Evolutionary conservation across 805 yeast species (phyloP).

Genomic region (Candida anglica): DNA sequence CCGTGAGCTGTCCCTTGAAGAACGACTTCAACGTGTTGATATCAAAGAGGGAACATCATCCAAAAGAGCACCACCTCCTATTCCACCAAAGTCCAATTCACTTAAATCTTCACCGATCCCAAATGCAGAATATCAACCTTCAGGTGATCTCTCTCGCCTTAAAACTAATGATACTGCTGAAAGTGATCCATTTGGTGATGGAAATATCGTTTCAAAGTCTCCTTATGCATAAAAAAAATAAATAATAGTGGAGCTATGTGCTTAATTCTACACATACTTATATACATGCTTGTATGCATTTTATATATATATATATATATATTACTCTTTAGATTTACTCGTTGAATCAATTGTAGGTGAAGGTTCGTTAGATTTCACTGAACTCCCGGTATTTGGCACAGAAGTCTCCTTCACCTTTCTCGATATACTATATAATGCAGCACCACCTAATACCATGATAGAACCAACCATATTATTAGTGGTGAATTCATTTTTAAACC

Average conservation of each 20-base stretch:
- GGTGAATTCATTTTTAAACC: slow-evolving; percentile 47
- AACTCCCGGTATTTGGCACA: neutral
- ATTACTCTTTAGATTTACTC: neutral
- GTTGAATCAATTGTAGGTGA: too few relatives aligned
- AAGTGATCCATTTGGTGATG: slow-evolving; percentile 40
- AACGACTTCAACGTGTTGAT: slow-evolving; percentile 9
- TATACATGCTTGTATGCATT: neutral
- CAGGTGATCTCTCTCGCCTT: slow-evolving; percentile 15
- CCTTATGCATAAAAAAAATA: slow-evolving; percentile 11
- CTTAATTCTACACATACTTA: too few relatives aligned
- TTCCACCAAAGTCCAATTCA: slow-evolving; percentile 20
- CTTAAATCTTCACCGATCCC: slow-evolving; percentile 2
- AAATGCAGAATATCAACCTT: too few relatives aligned
- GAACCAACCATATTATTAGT: slow-evolving; percentile 44
- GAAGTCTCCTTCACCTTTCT: slow-evolving; percentile 1
- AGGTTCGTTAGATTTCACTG: neutral
- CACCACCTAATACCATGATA: slow-evolving; percentile 50
- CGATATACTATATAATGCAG: slow-evolving; percentile 37
- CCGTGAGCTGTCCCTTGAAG: too few relatives aligned
- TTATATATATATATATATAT: slow-evolving; percentile 1
- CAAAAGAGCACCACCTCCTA: slow-evolving; percentile 19
- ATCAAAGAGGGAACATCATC: slow-evolving; percentile 5
- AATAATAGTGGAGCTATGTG: too few relatives aligned
- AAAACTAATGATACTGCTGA: slow-evolving; percentile 22
- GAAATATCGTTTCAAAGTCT: slow-evolving; percentile 19